Conservation (phyloP, 805 yeast species). For the Metschnikowia proteae region DNA sequence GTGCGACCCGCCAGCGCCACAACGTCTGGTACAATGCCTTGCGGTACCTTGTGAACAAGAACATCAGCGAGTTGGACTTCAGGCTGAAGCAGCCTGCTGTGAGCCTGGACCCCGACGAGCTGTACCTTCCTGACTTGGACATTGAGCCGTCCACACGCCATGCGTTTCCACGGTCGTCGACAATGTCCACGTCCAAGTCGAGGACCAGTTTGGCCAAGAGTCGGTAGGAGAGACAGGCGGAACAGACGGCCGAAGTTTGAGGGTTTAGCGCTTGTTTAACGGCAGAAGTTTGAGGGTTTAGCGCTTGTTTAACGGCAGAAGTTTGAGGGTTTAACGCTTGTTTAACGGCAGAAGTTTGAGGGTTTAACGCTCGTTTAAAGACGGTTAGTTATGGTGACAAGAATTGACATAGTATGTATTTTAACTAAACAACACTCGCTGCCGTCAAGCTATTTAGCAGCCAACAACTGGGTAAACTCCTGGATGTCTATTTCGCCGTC, state of each 20-base stretch:
- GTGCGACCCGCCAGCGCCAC: slow-evolving; percentile 83
- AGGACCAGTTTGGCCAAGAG: slow-evolving; percentile 1
- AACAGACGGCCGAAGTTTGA: no score
- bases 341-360: no score
- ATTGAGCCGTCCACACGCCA: slow-evolving; percentile 16
- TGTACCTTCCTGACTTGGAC: slow-evolving; percentile 9
- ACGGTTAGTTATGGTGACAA: no score
- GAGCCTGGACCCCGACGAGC: slow-evolving; percentile 5
- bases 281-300: no score
- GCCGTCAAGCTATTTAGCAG: slow-evolving; percentile 50
- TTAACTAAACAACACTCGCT: not conserved
- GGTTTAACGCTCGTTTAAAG: no score
- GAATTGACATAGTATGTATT: not conserved
- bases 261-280: no score
- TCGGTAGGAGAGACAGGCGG: not conserved
- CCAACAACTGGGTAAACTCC: slow-evolving; percentile 88
- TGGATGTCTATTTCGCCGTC: slow-evolving; percentile 97
- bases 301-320: no score
- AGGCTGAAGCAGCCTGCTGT: slow-evolving; percentile 16
- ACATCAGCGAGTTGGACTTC: slow-evolving; percentile 52
- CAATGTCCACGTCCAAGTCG: slow-evolving; percentile 13
- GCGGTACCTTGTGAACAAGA: slow-evolving; percentile 66
- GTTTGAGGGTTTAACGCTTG: no score
- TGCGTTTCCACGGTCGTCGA: slow-evolving; percentile 18
- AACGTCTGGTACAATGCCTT: slow-evolving; percentile 88